These are phyloP conservation scores for Pittosporum tobira DNA, from an alignment of 129 eudicot genomes.

Conservation along the genomic window DNA sequence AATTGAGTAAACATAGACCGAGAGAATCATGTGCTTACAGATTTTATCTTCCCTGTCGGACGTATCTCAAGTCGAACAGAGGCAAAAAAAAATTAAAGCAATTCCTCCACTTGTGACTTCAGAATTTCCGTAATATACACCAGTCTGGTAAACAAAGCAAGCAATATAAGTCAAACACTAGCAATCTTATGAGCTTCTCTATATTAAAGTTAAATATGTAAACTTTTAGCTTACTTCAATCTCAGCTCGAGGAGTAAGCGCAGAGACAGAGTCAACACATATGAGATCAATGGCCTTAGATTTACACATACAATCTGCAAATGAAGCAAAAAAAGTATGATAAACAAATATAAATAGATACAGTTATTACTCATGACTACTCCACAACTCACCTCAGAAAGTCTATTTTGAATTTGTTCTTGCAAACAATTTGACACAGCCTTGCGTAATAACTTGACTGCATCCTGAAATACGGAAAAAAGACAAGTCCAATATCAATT, in stretches of 20 bases:
- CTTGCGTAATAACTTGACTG: no score
- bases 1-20: neutral
- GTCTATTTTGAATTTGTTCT: no score
- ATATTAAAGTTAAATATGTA: neutral
- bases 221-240: conserved; percentile 55
- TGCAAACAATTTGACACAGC: no score
- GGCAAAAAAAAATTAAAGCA: conserved; percentile 96
- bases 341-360: neutral
- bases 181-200: conserved; percentile 4
- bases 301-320: conserved; percentile 99
- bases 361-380: no score
- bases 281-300: conserved; percentile 97
- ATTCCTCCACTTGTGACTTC: conserved; percentile 99
- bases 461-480: no score
- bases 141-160: conserved; percentile 47
- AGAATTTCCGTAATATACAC: conserved; percentile 96
- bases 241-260: conserved; percentile 99
- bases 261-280: conserved; percentile 96
- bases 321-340: conserved; percentile 22
- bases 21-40: conserved; percentile 51
- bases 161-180: neutral
- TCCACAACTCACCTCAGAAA: no score
- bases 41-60: conserved; percentile 92
- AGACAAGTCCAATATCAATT: no score
- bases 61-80: conserved; percentile 99